Evolutionary conservation across 176 grass and related monocot species (phyloP), one percentile per base, ranked within the genome.

Genomic region (Raddia distichophylla): DNA sequence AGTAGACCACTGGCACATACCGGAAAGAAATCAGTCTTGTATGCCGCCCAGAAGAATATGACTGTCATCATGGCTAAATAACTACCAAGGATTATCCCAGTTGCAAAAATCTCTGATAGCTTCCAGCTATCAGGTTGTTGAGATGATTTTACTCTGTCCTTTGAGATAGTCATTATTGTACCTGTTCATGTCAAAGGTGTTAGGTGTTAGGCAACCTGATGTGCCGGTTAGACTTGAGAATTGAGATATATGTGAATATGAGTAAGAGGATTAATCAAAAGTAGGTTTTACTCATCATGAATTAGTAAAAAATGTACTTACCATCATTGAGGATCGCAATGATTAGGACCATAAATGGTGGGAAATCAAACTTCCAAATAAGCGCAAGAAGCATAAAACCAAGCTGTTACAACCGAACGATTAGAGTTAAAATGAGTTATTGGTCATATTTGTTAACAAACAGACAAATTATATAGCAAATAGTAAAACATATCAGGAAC

Each of bases 281-380:
- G 4, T 5, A 86, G 15, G 34, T 33, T 78, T 85, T 62, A 63
- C 9, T 78, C 12, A 12, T 53, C 44, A 35, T 64, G 34, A 64
- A 57, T 75, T 45, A 62, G 42, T 48, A 51, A 57, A 50, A 73
- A 33, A 2, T 73, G 55, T 14, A 56, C 67, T 85, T 86, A 97
- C 94, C 94, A 58, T 97, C 94, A 91, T 97, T 97, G 64, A 97
- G 94, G 69, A 97, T 97, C 19, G 94, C 94, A 64, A 97, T 97
- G 66, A 97, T 97, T 54, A 97, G 84, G 53, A 97, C 94, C 94
- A 97, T 97, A 76, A 97, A 97, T 16, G 94, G 94, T 76, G 94
- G 94, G 74, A 97, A 97, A 47, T 97, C 91, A 10, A 93, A 97
- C 77, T 86, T 80, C 94, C 94, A 97, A 46, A 97, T 86, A 51